phyloP scores from a whole-genome alignment of 2,329 filamentous ascomycete species.

The Sphaceloma murrayae region DNA sequence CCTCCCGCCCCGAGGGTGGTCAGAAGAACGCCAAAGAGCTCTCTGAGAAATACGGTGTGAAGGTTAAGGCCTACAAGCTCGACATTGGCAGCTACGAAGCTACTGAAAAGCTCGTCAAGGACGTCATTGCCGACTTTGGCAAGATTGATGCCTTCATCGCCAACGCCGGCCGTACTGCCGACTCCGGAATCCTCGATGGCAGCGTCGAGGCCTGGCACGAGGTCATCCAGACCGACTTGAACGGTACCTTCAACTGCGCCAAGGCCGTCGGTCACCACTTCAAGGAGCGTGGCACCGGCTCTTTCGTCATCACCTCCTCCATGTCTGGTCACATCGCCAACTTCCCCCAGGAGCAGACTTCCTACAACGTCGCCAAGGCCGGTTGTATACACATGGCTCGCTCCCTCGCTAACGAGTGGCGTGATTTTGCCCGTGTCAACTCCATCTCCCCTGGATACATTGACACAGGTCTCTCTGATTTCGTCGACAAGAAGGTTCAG shows the following conservation, averaged over 20 bases:
- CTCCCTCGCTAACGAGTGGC: constrained; percentile 60
- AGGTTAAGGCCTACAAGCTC: constrained; percentile 59
- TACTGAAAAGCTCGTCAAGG: constrained; percentile 48
- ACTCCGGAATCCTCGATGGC: constrained; percentile 58
- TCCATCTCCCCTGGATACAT: constrained; percentile 60
- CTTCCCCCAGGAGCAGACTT: constrained; percentile 61
- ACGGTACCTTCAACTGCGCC: constrained; percentile 75
- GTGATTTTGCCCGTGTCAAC: constrained; percentile 60
- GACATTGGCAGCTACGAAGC: constrained; percentile 49
- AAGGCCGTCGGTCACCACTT: constrained; percentile 78
- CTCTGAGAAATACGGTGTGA: constrained; percentile 50
- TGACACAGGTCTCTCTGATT: constrained; percentile 57
- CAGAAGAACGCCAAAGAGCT: constrained; percentile 58
- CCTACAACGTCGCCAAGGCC: constrained; percentile 58
- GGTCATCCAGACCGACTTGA: constrained; percentile 78
- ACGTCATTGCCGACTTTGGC: constrained; percentile 59
- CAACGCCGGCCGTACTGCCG: constrained; percentile 62
- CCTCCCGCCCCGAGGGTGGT: constrained; percentile 51
- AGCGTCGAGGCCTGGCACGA: constrained; percentile 62
- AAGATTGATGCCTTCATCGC: constrained; percentile 59
- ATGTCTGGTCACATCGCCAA: constrained; percentile 80
- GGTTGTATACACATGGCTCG: constrained; percentile 55
- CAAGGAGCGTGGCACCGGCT: constrained; percentile 55
- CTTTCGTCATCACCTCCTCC: constrained; percentile 57
- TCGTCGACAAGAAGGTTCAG: constrained; percentile 50